Percentiles rank a stretch among this genome's conserved stretches.
phyloP scores from a whole-genome alignment of 192 early-diverging fungal species.

The Backusella westeae region DNA sequence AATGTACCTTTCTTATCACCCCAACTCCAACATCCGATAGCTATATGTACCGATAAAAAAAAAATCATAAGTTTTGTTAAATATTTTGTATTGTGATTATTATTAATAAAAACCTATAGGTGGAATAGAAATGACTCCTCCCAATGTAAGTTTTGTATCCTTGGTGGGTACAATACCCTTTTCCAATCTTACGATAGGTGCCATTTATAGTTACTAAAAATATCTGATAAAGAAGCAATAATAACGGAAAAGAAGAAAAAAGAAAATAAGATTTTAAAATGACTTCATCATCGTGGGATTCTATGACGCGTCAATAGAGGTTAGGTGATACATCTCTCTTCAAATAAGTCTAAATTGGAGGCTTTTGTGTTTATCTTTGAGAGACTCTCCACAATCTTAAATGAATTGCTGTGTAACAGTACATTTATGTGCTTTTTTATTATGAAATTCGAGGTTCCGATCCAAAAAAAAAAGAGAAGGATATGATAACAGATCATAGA shows the following conservation, averaged over 20 bases:
- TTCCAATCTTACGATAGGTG: not conserved
- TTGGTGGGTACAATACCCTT: constrained; percentile 30
- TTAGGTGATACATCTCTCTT: not conserved
- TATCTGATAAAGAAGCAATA: not conserved
- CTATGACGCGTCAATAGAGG: not conserved
- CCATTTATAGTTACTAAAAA: not conserved
- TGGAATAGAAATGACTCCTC: constrained; percentile 30
- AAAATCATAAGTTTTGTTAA: not conserved
- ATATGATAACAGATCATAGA: not conserved
- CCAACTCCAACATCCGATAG: constrained; percentile 47
- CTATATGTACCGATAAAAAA: not conserved
- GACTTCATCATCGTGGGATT: constrained; percentile 6
- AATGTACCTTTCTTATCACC: constrained; percentile 34
- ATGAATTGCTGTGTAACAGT: not conserved
- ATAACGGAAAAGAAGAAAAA: not conserved
- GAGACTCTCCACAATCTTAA: not conserved
- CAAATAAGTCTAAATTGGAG: constrained; percentile 2
- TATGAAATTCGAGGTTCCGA: not conserved
- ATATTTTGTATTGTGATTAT: not conserved
- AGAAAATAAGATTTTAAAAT: not conserved
- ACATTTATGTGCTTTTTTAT: not conserved
- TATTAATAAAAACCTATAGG: constrained; percentile 32
- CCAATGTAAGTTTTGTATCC: constrained; percentile 39
- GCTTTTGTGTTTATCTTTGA: not conserved
- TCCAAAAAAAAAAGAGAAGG: not conserved